Percentiles rank a stretch among this genome's conserved stretches.
Evolutionary conservation across 2,329 filamentous ascomycete species (phyloP).

Genomic region (Phoma herbarum): DNA sequence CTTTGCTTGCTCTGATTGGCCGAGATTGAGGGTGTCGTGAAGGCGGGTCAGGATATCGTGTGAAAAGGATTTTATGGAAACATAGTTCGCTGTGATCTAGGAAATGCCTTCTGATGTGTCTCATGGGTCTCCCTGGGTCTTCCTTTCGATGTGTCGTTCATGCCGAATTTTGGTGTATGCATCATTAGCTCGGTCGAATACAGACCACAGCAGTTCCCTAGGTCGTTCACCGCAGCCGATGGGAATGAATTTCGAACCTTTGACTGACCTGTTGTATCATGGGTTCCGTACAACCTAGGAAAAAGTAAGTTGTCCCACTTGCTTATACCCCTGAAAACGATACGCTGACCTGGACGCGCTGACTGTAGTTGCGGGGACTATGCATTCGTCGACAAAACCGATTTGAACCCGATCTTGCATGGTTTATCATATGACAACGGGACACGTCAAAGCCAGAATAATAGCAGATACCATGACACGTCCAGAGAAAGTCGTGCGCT

Average conservation of each 20-base stretch:
- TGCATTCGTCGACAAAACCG: not conserved
- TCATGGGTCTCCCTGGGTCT: not conserved
- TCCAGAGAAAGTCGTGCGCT: not conserved
- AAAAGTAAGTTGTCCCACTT: not conserved
- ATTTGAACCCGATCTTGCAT: not conserved
- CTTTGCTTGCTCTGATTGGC: no score
- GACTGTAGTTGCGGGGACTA: not conserved
- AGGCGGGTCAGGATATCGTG: no score
- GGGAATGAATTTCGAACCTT: not conserved
- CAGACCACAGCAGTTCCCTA: not conserved
- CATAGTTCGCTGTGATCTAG: not conserved
- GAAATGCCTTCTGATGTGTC: not conserved
- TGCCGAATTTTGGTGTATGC: not conserved
- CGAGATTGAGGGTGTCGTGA: no score
- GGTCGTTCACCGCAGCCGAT: not conserved
- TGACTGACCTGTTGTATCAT: not conserved
- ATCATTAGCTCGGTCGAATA: not conserved
- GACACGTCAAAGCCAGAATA: not conserved
- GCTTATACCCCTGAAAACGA: not conserved
- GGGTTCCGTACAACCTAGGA: not conserved
- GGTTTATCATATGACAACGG: not conserved
- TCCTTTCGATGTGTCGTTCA: not conserved
- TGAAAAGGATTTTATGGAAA: no score
- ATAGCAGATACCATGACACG: not conserved
- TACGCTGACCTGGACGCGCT: not conserved